Evolutionary conservation across 78 protist genomes (phyloP).

Genomic region (Planoprotostelium fungivorum): DNA sequence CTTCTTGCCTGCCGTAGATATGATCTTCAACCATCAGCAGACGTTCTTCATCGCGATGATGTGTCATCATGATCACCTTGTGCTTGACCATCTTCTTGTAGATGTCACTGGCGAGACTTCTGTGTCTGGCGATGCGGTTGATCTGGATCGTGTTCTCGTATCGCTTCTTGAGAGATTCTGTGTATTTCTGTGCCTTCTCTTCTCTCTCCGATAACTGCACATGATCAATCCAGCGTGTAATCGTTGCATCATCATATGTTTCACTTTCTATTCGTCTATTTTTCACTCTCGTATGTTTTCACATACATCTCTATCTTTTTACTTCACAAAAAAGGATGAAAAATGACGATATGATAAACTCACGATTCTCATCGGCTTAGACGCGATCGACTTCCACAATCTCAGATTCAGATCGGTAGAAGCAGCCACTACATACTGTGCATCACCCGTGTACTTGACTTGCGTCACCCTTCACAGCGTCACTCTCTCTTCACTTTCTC

Average conservation of each 20-base stretch:
- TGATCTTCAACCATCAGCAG: too few relatives aligned
- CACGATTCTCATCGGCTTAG: neutral
- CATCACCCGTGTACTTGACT: neutral
- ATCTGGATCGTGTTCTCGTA: neutral
- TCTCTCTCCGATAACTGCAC: neutral
- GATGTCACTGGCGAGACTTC: neutral
- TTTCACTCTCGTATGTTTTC: too few relatives aligned
- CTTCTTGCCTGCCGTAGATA: too few relatives aligned
- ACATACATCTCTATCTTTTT: neutral
- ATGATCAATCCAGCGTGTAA: neutral
- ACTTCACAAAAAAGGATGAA: neutral
- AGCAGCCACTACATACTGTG: neutral
- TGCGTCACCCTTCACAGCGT: neutral
- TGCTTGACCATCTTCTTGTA: too few relatives aligned
- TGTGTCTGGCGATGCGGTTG: neutral
- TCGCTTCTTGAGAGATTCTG: neutral
- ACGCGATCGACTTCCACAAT: neutral
- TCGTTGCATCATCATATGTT: neutral
- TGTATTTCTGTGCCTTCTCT: neutral
- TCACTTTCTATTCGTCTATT: neutral
- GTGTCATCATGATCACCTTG: too few relatives aligned
- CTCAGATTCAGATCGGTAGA: neutral
- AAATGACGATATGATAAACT: neutral
- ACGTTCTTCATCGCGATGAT: too few relatives aligned
- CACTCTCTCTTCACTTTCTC: neutral